Evolutionary conservation across 2,329 filamentous ascomycete species (phyloP).

Genomic region (Pyrenophora tritici-repentis): DNA sequence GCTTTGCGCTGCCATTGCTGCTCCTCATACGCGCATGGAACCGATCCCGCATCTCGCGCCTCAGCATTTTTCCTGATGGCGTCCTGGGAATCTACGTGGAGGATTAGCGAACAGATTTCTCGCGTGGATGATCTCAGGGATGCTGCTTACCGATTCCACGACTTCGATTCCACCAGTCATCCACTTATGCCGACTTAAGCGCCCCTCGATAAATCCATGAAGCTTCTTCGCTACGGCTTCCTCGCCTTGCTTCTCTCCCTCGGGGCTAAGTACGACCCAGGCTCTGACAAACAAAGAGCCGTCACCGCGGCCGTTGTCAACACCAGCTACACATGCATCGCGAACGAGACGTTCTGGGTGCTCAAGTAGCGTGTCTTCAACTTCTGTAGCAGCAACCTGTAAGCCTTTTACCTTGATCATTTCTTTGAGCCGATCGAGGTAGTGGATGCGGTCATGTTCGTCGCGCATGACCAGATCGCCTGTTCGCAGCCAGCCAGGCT

Average conservation of each 20-base stretch:
- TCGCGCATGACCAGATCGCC: conserved; percentile 38
- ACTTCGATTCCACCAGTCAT: conserved; percentile 37
- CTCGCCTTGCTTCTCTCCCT: conserved; percentile 21
- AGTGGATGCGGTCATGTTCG: conserved; percentile 30
- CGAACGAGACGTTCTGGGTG: conserved; percentile 42
- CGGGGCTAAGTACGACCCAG: conserved; percentile 35
- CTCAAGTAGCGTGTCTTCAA: conserved; percentile 53
- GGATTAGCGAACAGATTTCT: background rate
- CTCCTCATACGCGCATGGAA: conserved; percentile 33
- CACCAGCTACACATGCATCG: conserved; percentile 41
- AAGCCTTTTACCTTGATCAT: conserved; percentile 57
- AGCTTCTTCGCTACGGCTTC: conserved; percentile 24
- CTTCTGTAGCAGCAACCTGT: conserved; percentile 56
- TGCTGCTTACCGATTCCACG: conserved; percentile 31
- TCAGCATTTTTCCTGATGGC: conserved; percentile 37
- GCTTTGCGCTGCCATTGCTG: conserved; percentile 21
- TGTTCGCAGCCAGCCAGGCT: conserved; percentile 35
- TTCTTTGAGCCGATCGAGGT: conserved; percentile 49
- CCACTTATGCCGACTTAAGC: conserved; percentile 39
- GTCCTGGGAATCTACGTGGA: conserved; percentile 32
- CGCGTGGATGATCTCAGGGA: too few relatives aligned
- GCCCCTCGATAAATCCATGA: conserved; percentile 26
- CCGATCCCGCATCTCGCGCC: conserved; percentile 36
- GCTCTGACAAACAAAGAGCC: conserved; percentile 37
- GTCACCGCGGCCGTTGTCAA: conserved; percentile 37